These are phyloP conservation scores for Gloeophyllum trabeum DNA, from an alignment of 768 basidiomycete species.

Conservation along the genomic window DNA sequence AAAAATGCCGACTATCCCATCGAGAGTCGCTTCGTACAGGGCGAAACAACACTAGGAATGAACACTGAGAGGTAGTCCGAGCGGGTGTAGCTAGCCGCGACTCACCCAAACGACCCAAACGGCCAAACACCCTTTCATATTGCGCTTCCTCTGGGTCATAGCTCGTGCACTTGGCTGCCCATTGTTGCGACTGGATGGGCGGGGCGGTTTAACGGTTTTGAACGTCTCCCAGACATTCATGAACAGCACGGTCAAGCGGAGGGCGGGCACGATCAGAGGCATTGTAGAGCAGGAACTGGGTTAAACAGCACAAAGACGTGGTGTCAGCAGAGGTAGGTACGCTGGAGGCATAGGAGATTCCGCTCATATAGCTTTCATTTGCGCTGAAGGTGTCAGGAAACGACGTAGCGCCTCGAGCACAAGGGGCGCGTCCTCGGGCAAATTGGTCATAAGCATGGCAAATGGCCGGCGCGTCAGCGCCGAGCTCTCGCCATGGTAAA, in stretches of 20 bases:
- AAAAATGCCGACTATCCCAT: slow-evolving; percentile 54
- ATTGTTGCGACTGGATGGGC: slow-evolving; percentile 37
- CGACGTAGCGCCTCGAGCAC: no score
- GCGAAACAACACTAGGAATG: slow-evolving; percentile 53
- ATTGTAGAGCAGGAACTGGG: slow-evolving; percentile 26
- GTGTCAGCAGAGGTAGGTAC: slow-evolving; percentile 3
- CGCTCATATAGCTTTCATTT: no score
- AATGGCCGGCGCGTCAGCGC: no score
- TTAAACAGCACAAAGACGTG: slow-evolving; percentile 1
- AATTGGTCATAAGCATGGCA: no score
- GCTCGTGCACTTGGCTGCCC: slow-evolving; percentile 58
- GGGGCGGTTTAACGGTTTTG: slow-evolving; percentile 68
- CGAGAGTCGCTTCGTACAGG: slow-evolving; percentile 55
- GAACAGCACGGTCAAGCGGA: slow-evolving; percentile 62
- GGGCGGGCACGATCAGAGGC: slow-evolving; percentile 55
- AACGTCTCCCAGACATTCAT: slow-evolving; percentile 77
- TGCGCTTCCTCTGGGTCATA: slow-evolving; percentile 64
- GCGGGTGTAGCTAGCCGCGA: slow-evolving; percentile 5
- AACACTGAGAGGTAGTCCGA: slow-evolving; percentile 8
- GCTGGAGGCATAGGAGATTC: no score
- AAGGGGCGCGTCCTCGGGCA: no score
- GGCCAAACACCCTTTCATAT: slow-evolving; percentile 76
- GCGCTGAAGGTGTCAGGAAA: no score
- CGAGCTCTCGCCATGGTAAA: no score
- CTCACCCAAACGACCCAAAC: slow-evolving; percentile 84